These are phyloP conservation scores for Vachellia collinsii DNA, from an alignment of 306 rosid species.

Conservation along the genomic window DNA sequence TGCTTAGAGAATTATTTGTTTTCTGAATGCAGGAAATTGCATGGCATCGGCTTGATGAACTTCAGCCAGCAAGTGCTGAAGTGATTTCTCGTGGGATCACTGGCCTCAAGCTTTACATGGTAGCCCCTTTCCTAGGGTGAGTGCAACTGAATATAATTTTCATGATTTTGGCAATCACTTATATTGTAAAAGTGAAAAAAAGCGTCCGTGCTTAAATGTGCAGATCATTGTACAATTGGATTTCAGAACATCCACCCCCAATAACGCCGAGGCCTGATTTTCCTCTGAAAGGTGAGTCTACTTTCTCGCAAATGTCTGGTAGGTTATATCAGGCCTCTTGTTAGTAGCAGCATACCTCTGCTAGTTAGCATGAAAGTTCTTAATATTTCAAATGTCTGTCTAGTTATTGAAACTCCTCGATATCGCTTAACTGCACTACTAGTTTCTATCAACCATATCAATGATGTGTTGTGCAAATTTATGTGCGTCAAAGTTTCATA, in stretches of 20 bases:
- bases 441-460: conserved; percentile 23
- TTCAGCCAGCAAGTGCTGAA: conserved; percentile 76
- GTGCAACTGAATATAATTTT: conserved; percentile 43
- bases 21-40: conserved; percentile 81
- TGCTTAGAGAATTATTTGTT: conserved; percentile 36
- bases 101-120: conserved; percentile 99
- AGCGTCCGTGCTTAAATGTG: conserved; percentile 37
- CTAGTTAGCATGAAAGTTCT: not conserved
- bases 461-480: not conserved
- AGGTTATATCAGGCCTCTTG: conserved; percentile 12
- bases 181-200: conserved; percentile 34
- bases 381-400: conserved; percentile 12
- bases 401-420: conserved; percentile 19
- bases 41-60: conserved; percentile 94
- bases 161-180: conserved; percentile 35
- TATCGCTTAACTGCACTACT: not conserved
- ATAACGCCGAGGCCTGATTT: conserved; percentile 68
- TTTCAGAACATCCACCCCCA: conserved; percentile 61
- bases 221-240: conserved; percentile 85
- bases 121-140: conserved; percentile 90
- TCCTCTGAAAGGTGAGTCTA: conserved; percentile 69
- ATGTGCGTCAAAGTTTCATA: not conserved
- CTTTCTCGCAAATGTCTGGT: conserved; percentile 10
- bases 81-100: conserved; percentile 94
- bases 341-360: conserved; percentile 4